Conservation (phyloP, 2,329 filamentous ascomycete genomes). For the Claviceps spartinae region DNA sequence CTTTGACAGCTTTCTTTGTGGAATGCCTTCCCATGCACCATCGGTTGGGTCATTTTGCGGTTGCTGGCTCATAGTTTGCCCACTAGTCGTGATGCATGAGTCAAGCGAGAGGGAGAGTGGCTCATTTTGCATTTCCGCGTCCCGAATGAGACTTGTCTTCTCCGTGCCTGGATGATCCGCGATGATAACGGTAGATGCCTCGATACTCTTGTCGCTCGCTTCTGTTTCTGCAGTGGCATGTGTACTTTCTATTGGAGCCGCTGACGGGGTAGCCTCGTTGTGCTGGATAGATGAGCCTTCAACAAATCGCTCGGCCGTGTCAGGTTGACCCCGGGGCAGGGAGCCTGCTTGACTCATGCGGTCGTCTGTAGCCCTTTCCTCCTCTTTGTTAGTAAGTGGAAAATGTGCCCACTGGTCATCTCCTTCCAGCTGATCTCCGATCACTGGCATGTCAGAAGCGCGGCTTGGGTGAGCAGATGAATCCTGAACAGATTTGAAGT, state of each 20-base stretch:
- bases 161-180: background rate
- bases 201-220: background rate
- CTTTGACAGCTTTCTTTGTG: constrained; percentile 12
- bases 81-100: background rate
- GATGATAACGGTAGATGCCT: background rate
- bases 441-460: background rate
- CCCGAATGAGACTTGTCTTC: background rate
- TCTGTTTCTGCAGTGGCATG: background rate
- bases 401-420: constrained; percentile 6
- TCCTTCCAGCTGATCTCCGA: constrained; percentile 3
- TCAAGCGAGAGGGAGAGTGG: background rate
- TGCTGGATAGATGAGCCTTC: background rate
- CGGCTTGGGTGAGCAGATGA: constrained; percentile 1
- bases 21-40: background rate
- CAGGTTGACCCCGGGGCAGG: background rate
- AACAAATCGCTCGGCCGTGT: background rate
- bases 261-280: background rate
- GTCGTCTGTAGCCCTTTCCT: constrained; percentile 11
- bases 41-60: background rate
- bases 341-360: constrained; percentile 4
- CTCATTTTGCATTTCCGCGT: background rate
- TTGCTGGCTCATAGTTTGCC: background rate
- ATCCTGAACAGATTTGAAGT: background rate
- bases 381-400: constrained; percentile 9
- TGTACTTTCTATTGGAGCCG: background rate